Percentiles rank a stretch among this genome's conserved stretches.
phyloP scores from a whole-genome alignment of 306 rosid genomes.

The Prunus mume region DNA sequence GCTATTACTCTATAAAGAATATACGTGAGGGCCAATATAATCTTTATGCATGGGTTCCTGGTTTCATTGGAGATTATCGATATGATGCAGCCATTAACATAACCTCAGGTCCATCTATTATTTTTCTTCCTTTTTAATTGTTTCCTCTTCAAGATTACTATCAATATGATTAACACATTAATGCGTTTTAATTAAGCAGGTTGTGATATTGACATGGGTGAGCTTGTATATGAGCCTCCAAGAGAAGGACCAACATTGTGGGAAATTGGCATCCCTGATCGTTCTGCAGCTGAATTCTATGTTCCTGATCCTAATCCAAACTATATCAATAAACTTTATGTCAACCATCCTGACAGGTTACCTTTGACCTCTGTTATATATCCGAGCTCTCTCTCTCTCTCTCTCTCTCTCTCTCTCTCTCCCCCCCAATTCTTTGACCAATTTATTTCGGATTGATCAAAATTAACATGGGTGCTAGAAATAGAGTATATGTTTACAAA shows the following conservation, averaged over 20 bases:
- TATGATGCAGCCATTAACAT: slow-evolving; percentile 43
- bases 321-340: slow-evolving; percentile 67
- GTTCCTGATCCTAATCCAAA: slow-evolving; percentile 79
- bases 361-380: neutral
- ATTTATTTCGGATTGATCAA: too few species aligned
- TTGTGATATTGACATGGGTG: slow-evolving; percentile 50
- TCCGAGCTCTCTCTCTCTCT: neutral
- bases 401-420: neutral
- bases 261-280: slow-evolving; percentile 95
- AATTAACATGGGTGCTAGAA: too few species aligned
- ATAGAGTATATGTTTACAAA: too few species aligned
- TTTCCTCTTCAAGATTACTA: neutral
- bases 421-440: too few species aligned
- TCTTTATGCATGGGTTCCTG: slow-evolving; percentile 77
- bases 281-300: slow-evolving; percentile 76
- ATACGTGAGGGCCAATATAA: slow-evolving; percentile 53
- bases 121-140: neutral
- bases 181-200: slow-evolving; percentile 34
- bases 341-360: slow-evolving; percentile 82
- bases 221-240: slow-evolving; percentile 62
- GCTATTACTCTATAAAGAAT: slow-evolving; percentile 51
- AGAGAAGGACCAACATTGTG: slow-evolving; percentile 86
- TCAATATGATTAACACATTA: neutral
- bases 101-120: slow-evolving; percentile 45
- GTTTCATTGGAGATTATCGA: slow-evolving; percentile 71